Evolutionary conservation across 1,139 yeast genomes (phyloP).

Genomic region (Blastobotrys buckinghamii): DNA sequence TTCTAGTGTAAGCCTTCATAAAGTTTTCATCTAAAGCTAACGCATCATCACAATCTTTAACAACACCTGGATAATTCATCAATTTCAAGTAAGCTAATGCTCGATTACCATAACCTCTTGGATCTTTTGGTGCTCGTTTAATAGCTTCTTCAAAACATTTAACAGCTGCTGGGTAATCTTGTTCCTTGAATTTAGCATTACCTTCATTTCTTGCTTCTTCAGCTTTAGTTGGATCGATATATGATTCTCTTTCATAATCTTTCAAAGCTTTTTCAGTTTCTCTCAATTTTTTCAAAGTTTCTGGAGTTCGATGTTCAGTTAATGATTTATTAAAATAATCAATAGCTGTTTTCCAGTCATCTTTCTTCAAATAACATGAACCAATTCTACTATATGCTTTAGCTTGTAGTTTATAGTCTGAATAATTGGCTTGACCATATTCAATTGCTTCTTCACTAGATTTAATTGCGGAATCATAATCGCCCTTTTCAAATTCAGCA

Average conservation of each 20-base stretch:
- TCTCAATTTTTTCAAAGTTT: conserved; percentile 81
- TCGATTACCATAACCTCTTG: conserved; percentile 95
- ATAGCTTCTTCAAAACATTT: conserved; percentile 93
- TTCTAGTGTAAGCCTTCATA: conserved; percentile 92
- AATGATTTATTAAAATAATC: conserved; percentile 81
- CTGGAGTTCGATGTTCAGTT: conserved; percentile 97
- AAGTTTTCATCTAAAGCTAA: conserved; percentile 82
- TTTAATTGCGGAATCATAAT: conserved; percentile 72
- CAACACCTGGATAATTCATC: conserved; percentile 96
- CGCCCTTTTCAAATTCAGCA: conserved; percentile 95
- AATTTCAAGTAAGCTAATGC: conserved; percentile 95
- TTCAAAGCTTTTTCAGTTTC: conserved; percentile 81
- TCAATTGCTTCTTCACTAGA: conserved; percentile 83
- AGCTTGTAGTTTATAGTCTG: conserved; percentile 88
- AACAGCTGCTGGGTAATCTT: conserved; percentile 97
- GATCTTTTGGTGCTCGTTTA: conserved; percentile 93
- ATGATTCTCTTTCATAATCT: conserved; percentile 66
- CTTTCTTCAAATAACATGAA: conserved; percentile 68
- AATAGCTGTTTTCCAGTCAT: conserved; percentile 66
- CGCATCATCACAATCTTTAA: conserved; percentile 86
- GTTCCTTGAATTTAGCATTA: conserved; percentile 79
- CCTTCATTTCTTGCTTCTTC: conserved; percentile 94
- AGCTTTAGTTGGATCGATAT: conserved; percentile 85
- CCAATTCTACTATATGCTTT: conserved; percentile 93
- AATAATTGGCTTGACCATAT: conserved; percentile 81